Base-by-base conservation (phyloP, 208 protist genomes). In the Trypanosoma lewisi region DNA sequence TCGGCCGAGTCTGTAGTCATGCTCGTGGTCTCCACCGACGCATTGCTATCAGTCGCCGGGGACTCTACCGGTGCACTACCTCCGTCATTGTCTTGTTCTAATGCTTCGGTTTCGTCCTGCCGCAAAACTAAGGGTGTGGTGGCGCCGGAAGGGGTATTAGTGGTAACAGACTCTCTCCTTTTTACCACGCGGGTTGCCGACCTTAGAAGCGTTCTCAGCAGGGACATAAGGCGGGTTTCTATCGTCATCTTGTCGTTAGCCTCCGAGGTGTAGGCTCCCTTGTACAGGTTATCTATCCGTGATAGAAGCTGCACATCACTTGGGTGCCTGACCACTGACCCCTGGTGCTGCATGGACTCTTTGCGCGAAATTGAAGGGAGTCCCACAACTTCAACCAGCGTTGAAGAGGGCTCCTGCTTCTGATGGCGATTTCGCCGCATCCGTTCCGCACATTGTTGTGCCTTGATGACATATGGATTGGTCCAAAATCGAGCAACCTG, bases 401-500 rank as follows among this genome's bases (percentile, higher is more conserved):
- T 27, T 11, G 47, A 9, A 0, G 28, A 34, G 7, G 44, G 42
- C 0, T 55, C 36, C 16, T 36, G 5, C 9, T 47, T 16, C 31
- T 55, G 55, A 30, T 64, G 62, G 27, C 57, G 69, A 25, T 41
- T 33, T 27, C 39, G 25, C n/a, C 48, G 39, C 0, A 33, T 44
- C 27, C 53, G 68, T 4, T 62, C 44, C 28, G 76, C 47, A 17
- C 75, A 77, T 30, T 75, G 67, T 6, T 70, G 52, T 4, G 73
- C 63, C 60, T 91, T 91, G 12, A 62, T 65, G 5, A 86, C 70
- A 55, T 93, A 90, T 19, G 87, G 87, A 63, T 93, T 93, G 36
- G 76, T 77, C 87, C 87, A 93, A 42, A 77, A 79, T 44, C 55
- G 52, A 1, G 87, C 75, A n/a, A 90, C 73, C 37, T 76, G 68